These are phyloP conservation scores for Paracamarosporium sp. DNA, from an alignment of 2,329 filamentous ascomycete genomes.

Conservation along the genomic window DNA sequence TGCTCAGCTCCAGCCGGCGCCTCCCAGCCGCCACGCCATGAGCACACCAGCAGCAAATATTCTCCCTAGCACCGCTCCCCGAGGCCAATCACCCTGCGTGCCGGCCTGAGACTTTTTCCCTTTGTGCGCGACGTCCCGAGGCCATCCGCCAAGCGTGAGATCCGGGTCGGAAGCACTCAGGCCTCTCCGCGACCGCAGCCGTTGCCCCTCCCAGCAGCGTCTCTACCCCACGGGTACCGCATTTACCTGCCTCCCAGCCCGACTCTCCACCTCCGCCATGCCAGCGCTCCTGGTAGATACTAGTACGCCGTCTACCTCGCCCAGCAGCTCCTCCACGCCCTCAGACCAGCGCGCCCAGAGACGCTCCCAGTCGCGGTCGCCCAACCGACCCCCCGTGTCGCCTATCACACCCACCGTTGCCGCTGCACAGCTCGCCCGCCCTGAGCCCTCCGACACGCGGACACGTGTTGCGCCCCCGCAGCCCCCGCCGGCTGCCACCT, in stretches of 20 bases:
- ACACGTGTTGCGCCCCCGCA: constrained; percentile 35
- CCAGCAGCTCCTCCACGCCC: constrained; percentile 31
- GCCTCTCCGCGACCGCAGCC: constrained; percentile 3
- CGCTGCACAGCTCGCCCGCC: constrained; percentile 42
- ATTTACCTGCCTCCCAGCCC: constrained; percentile 11
- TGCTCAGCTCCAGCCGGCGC: background rate
- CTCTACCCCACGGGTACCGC: constrained; percentile 10
- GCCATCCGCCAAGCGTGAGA: background rate
- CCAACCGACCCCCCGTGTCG: constrained; percentile 47
- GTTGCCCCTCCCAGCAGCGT: constrained; percentile 17
- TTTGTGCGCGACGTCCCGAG: background rate
- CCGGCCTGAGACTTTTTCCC: background rate
- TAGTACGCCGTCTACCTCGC: constrained; percentile 30
- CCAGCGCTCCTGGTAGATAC: constrained; percentile 45
- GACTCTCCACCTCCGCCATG: constrained; percentile 39
- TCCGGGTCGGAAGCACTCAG: constrained; percentile 1
- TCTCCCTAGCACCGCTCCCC: background rate
- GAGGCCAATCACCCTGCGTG: background rate
- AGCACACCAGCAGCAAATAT: background rate
- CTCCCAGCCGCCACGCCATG: background rate
- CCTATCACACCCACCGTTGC: constrained; percentile 48
- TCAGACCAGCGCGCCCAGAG: constrained; percentile 24
- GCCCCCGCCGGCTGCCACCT: constrained; percentile 40
- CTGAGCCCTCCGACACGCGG: constrained; percentile 31
- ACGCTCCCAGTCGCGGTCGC: constrained; percentile 39